Evolutionary conservation across 495 filamentous ascomycete genomes (phyloP).

Genomic region (Penicillium silybi): DNA sequence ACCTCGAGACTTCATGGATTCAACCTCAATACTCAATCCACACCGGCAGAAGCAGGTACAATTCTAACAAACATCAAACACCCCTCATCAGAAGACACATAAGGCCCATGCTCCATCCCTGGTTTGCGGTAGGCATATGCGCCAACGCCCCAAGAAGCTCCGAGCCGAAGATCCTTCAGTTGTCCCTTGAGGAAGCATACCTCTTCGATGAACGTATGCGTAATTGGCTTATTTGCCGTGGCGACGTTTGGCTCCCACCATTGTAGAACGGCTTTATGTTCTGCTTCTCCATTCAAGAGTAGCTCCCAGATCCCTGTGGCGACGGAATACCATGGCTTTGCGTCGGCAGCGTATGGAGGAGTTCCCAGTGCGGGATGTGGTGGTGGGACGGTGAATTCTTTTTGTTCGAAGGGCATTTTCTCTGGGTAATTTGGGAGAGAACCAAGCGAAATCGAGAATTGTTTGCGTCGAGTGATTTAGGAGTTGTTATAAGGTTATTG

Average conservation of each 20-base stretch:
- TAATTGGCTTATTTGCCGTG: conserved; percentile 11
- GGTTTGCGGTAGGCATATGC: conserved; percentile 22
- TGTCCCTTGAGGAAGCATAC: conserved; percentile 25
- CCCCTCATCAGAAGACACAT: conserved; percentile 14
- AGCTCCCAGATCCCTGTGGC: conserved; percentile 25
- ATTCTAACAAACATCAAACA: conserved; percentile 25
- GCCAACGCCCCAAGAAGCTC: conserved; percentile 19
- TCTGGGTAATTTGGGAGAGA: background rate
- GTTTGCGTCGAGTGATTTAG: background rate
- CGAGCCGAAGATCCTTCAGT: conserved; percentile 20
- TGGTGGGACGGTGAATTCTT: conserved; percentile 21
- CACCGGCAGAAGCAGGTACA: background rate
- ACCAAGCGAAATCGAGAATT: background rate
- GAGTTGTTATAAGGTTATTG: background rate
- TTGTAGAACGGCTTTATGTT: conserved; percentile 22
- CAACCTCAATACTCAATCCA: background rate
- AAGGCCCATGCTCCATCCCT: conserved; percentile 23
- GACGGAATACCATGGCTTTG: conserved; percentile 21
- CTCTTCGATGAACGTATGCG: conserved; percentile 25
- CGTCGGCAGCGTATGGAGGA: background rate
- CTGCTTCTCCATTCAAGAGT: conserved; percentile 14
- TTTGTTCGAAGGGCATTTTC: conserved; percentile 15
- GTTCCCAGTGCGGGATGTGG: conserved; percentile 15
- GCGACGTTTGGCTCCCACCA: conserved; percentile 23
- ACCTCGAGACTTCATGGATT: too few relatives aligned